Percentiles rank a stretch among this genome's conserved stretches.
These are phyloP conservation scores for Microsporum canis DNA, from an alignment of 2,329 filamentous ascomycete species.

Conservation along the genomic window DNA sequence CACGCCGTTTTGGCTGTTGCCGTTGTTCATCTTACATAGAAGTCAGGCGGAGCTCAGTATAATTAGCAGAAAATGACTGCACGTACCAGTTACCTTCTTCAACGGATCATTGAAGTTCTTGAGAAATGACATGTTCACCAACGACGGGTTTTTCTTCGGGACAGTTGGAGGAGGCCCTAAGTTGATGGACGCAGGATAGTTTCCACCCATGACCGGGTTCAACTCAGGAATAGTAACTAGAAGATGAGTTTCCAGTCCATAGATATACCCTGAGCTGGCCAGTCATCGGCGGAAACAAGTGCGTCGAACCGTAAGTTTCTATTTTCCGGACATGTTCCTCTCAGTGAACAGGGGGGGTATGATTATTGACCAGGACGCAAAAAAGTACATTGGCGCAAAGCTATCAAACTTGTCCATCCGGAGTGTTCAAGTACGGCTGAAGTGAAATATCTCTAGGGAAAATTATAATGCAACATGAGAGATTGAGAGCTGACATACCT, in stretches of 20 bases:
- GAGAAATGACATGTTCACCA: constrained; percentile 49
- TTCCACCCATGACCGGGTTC: neutral
- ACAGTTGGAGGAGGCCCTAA: neutral
- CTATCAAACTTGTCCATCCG: neutral
- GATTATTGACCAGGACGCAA: neutral
- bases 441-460: neutral
- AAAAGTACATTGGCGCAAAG: neutral
- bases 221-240: neutral
- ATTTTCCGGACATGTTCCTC: neutral
- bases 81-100: constrained; percentile 57
- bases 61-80: constrained; percentile 38
- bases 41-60: neutral
- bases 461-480: neutral
- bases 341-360: neutral
- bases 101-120: constrained; percentile 51
- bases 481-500: neutral
- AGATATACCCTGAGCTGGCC: neutral
- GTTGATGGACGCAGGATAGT: neutral
- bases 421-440: neutral
- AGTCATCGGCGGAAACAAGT: neutral
- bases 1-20: constrained; percentile 74
- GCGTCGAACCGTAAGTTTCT: neutral
- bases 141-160: constrained; percentile 8
- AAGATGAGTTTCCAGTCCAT: neutral
- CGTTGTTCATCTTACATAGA: constrained; percentile 23